A percentile compares a stretch with the other conserved stretches of the same genome.
phyloP scores from a whole-genome alignment of 2,329 filamentous ascomycete genomes.

The Trichoderma sp. region DNA sequence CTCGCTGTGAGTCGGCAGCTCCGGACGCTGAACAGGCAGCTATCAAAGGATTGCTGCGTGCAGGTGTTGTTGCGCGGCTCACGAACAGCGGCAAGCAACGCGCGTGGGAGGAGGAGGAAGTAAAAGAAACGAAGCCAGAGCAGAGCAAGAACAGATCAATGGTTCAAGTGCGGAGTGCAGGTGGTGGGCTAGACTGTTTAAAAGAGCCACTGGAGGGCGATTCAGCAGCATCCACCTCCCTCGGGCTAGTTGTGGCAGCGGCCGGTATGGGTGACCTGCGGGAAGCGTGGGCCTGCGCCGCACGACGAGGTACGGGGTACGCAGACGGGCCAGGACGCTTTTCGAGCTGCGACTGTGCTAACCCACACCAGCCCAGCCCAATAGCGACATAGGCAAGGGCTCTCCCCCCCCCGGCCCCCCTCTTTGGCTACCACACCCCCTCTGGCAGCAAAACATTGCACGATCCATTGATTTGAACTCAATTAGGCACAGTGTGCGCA shows the following conservation, averaged over 20 bases:
- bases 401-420: background rate
- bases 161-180: constrained; percentile 19
- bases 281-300: background rate
- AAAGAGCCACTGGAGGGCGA: too few relatives aligned
- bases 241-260: background rate
- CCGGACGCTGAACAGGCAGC: background rate
- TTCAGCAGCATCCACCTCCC: background rate
- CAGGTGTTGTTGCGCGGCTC: constrained; percentile 5
- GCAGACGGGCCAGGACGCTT: background rate
- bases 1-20: background rate
- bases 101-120: background rate
- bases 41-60: background rate
- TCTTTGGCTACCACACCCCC: background rate
- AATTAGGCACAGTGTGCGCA: background rate
- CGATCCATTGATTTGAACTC: background rate
- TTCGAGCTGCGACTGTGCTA: background rate
- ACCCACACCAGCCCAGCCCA: too few relatives aligned
- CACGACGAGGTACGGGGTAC: background rate
- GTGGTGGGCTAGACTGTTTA: constrained; percentile 8
- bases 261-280: background rate
- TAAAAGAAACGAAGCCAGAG: background rate
- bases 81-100: background rate
- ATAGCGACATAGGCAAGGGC: too few relatives aligned
- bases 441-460: background rate
- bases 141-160: background rate